Percentiles rank a stretch among this genome's conserved stretches.
phyloP scores from a whole-genome alignment of 441 rosid genomes.

The Cnidoscolus chayamansa region DNA sequence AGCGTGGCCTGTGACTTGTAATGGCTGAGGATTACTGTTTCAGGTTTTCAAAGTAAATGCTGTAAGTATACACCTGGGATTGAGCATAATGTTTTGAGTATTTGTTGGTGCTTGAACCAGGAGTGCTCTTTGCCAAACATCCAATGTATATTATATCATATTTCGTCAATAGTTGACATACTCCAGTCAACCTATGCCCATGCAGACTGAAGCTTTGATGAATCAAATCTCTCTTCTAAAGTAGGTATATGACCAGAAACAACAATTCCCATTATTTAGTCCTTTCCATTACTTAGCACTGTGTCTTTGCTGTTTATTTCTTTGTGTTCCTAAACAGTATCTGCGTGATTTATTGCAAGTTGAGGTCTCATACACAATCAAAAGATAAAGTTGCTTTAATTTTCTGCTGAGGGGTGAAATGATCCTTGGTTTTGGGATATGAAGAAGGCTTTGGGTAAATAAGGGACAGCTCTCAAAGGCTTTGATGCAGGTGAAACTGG shows the following conservation, averaged over 20 bases:
- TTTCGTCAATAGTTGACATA: neutral
- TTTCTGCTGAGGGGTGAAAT: neutral
- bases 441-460: neutral
- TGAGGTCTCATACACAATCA: too few species aligned
- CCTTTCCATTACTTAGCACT: neutral
- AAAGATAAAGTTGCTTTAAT: too few species aligned
- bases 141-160: neutral
- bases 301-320: too few species aligned
- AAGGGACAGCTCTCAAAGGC: neutral
- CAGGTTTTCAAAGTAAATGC: neutral
- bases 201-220: neutral
- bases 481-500: neutral
- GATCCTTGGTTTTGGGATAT: neutral
- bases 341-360: too few species aligned
- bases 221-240: neutral
- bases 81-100: neutral
- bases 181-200: neutral
- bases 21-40: neutral
- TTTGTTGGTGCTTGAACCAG: neutral
- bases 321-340: neutral
- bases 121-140: neutral
- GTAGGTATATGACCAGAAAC: neutral
- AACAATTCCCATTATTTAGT: too few species aligned
- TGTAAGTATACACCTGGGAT: neutral
- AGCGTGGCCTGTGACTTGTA: neutral